Conservation (phyloP, 2,329 filamentous ascomycete species). For the Hawksworthiomyces lignivorus region DNA sequence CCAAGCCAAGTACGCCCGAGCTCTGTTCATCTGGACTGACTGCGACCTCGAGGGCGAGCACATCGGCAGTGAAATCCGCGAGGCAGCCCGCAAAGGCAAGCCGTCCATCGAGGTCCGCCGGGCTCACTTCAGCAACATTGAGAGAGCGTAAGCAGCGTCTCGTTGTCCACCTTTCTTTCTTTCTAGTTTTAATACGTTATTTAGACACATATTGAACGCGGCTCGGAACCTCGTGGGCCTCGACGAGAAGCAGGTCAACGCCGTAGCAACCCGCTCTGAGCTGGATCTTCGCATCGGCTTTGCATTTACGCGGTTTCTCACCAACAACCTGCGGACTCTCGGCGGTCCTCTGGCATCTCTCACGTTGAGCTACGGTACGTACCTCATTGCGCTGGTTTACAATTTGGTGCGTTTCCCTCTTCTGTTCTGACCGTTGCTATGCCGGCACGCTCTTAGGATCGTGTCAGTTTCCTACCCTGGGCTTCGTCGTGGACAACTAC, state of each 20-base stretch:
- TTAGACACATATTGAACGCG: slow-evolving; percentile 76
- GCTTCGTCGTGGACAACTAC: slow-evolving; percentile 95
- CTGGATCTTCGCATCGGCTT: slow-evolving; percentile 87
- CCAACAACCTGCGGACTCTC: slow-evolving; percentile 65
- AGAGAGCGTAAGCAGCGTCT: slow-evolving; percentile 70
- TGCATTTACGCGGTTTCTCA: slow-evolving; percentile 85
- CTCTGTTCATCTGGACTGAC: slow-evolving; percentile 96
- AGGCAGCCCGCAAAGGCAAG: slow-evolving; percentile 71
- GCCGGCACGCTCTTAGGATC: slow-evolving; percentile 48
- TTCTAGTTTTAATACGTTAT: background rate
- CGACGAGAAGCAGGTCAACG: slow-evolving; percentile 79
- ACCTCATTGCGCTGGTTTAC: slow-evolving; percentile 13
- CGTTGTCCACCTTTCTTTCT: background rate
- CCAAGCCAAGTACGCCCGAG: slow-evolving; percentile 64
- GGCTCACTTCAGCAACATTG: slow-evolving; percentile 92
- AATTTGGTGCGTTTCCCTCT: background rate
- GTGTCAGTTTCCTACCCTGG: slow-evolving; percentile 93
- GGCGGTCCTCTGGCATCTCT: slow-evolving; percentile 58
- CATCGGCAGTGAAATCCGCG: slow-evolving; percentile 84
- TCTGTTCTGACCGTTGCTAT: background rate
- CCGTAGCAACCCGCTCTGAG: slow-evolving; percentile 83
- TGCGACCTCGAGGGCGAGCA: slow-evolving; percentile 97
- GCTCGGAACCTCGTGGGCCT: slow-evolving; percentile 69
- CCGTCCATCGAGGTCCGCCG: slow-evolving; percentile 68
- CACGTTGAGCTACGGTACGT: slow-evolving; percentile 72